Base-by-base conservation (phyloP, 768 basidiomycete species). In the Pulveroboletus sp. region DNA sequence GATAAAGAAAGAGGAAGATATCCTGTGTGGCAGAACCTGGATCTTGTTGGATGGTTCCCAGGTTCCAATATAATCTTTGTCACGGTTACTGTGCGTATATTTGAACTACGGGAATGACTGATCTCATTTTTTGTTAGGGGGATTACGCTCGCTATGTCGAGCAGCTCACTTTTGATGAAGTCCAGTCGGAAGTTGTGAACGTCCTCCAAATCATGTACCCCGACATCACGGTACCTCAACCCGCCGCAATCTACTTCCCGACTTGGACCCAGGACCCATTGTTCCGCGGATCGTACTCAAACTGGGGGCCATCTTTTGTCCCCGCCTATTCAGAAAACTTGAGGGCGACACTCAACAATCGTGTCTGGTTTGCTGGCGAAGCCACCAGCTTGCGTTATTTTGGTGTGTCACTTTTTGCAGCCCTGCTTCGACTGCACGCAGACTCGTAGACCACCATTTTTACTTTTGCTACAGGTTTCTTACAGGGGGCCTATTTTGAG, bases 11-110 rank as follows among this genome's bases (percentile, higher is more conserved):
- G 83, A 19, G 84, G 84, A 6, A 70, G 74, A 31, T 86, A 84
- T 63, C 80, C 82, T 0, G 75, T 85, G 7, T 85, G 84, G 84
- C 84, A 85, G 58, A 79, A 73, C 56, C 60, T 85, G 38, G 84
- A 86, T 59, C 72, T 79, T 44, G 52, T 65, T 1, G 69, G 72
- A 38, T 86, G 83, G 62, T 72, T 84, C 44, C 81, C 80, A 14
- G 82, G 79, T 5, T 84, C 80, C 3, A 76, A 79, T 11, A 73
- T 86, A 1, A 39, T 66, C 25, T 57, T 60, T 34, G 63, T 59
- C 19, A 67, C 63, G 0, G 63, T 67, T 1, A 67, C 65, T 0
- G 63, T 67, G 37, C 31, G 63, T 43, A 7, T 5, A 20, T 40
- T 25, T 5, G 10, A 32, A 14, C 13, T 0, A 4, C 8, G 7